Evolutionary conservation across 2,329 filamentous ascomycete species (phyloP).

Genomic region (Neoscytalidium dimidiatum): DNA sequence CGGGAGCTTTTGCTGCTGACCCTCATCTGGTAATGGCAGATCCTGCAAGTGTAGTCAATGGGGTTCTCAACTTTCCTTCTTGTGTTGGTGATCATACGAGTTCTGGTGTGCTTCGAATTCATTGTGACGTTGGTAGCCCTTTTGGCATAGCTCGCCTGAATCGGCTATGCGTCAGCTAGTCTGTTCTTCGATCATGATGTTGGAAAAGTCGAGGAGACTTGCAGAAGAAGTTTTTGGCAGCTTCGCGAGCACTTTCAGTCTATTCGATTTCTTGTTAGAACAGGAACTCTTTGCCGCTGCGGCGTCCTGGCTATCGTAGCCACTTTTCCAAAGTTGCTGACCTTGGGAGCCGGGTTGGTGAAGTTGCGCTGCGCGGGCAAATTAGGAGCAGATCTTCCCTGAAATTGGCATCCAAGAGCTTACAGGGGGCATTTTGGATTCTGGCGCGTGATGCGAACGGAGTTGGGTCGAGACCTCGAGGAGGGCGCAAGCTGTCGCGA

Average conservation of each 20-base stretch:
- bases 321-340: constrained; percentile 23
- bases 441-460: neutral
- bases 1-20: neutral
- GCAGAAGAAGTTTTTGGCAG: constrained; percentile 79
- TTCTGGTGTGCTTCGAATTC: constrained; percentile 94
- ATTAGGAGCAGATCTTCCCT: neutral
- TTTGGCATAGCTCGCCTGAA: constrained; percentile 75
- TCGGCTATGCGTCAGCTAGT: constrained; percentile 16
- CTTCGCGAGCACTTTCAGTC: constrained; percentile 69
- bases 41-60: constrained; percentile 25
- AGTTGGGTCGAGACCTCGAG: neutral
- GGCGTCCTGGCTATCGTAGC: neutral
- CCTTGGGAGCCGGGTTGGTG: constrained; percentile 51
- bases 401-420: constrained; percentile 24
- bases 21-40: neutral
- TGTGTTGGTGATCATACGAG: constrained; percentile 94
- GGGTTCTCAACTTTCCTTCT: constrained; percentile 56
- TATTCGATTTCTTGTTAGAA: constrained; percentile 29
- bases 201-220: neutral
- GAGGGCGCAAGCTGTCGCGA: neutral
- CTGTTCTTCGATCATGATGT: too few species aligned
- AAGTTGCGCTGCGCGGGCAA: constrained; percentile 43
- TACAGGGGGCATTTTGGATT: constrained; percentile 58
- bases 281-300: neutral
- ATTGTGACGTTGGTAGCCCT: constrained; percentile 92